Base-by-base conservation (phyloP, 2,329 filamentous ascomycete genomes). In the Penicillium sp. region DNA sequence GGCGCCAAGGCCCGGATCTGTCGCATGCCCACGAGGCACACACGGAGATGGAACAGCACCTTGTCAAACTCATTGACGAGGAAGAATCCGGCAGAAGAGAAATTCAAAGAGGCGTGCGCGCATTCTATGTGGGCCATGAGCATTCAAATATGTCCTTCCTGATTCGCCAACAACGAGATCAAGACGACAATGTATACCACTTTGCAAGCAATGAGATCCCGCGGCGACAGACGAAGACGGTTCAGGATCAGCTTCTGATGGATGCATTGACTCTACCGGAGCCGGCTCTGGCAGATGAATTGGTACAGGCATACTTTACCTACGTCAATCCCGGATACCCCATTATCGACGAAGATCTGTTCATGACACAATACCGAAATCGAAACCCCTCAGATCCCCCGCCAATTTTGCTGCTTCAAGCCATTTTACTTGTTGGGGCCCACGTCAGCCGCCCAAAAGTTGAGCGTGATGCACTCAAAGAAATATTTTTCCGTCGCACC, bases 131-230 rank as follows among this genome's bases (percentile, higher is more conserved):
- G 40, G 80, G 80, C 6, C 78, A 79, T 49, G 79, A 81, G 55
- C 74, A 80, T 52, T 82, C 80, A 30, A 82, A 82, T 52, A 73
- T 82, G 57, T 79, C 79, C 48, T 81, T 81, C 56, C 67, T 82
- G 38, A 75, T 82, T 25, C 76, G 78, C 11, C 79, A 81, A 54
- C 76, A 78, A 52, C 64, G 75, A 62, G 70, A 72, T 31, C 67
- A 67, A 50, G 70, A 73, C 51, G 70, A 72, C 39, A 66, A 72
- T 55, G 56, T 77, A 58, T 73, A 74, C 49, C 74, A 76, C 56
- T 75, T 75, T 54, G 70, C 74, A 5, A 70, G 71, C 39, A 75
- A 74, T 55, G 66, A 74, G 64, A 76, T 74, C 47, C 72, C 68
- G 44, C 74, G 63, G 55, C 75, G 58, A 48, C 74, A 73, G 48